These are phyloP conservation scores for Xylariaceae sp. DNA, from an alignment of 2,329 filamentous ascomycete species.

Conservation along the genomic window DNA sequence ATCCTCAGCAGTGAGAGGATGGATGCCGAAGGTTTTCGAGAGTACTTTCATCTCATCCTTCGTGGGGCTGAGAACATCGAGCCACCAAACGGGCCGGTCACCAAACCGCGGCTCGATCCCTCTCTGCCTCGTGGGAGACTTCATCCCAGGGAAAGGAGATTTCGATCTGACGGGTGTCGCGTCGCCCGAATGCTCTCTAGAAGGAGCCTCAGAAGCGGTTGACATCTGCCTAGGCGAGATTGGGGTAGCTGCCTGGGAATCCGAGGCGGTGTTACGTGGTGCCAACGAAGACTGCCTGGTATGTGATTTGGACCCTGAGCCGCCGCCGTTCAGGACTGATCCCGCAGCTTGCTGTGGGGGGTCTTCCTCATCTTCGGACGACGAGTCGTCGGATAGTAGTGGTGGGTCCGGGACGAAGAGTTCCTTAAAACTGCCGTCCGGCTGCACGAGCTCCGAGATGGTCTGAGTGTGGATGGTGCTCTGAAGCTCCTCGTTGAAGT, in stretches of 20 bases:
- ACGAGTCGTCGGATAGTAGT: constrained; percentile 61
- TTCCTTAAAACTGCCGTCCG: constrained; percentile 74
- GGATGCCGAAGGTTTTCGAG: constrained; percentile 88
- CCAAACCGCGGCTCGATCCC: constrained; percentile 48
- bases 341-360: constrained; percentile 27
- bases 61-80: constrained; percentile 84
- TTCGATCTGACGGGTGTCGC: constrained; percentile 14
- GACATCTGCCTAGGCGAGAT: constrained; percentile 10
- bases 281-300: constrained; percentile 40
- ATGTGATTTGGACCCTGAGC: constrained; percentile 30
- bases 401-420: constrained; percentile 86
- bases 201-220: constrained; percentile 8
- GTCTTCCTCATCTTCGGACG: constrained; percentile 49
- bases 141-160: constrained; percentile 15
- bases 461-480: constrained; percentile 95
- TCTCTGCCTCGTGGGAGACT: constrained; percentile 18
- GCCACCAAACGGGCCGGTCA: constrained; percentile 90
- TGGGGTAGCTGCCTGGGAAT: constrained; percentile 8
- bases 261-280: constrained; percentile 12
- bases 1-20: constrained; percentile 90
- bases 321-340: constrained; percentile 27
- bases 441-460: constrained; percentile 85
- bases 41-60: constrained; percentile 94
- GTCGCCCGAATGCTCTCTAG: constrained; percentile 14
- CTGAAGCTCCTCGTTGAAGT: constrained; percentile 96